phyloP scores from a whole-genome alignment of 768 basidiomycete genomes.

The Pisolithus tinctorius region DNA sequence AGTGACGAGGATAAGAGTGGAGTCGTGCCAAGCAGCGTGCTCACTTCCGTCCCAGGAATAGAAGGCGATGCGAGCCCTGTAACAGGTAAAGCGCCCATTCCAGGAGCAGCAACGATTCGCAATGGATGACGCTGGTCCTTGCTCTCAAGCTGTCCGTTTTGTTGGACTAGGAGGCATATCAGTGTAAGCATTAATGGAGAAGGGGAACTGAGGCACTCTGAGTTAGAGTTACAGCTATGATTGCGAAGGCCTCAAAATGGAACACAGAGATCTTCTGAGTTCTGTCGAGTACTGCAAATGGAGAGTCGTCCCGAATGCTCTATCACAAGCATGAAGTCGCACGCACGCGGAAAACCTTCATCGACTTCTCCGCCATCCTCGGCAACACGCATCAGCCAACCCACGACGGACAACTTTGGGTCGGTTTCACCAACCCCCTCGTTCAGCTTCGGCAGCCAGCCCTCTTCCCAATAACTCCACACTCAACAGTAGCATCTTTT shows the following conservation, averaged over 20 bases:
- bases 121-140: constrained; percentile 83
- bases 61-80: constrained; percentile 34
- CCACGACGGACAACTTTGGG: constrained; percentile 66
- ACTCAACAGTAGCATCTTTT: constrained; percentile 88
- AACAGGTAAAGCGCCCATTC: constrained; percentile 42
- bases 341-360: constrained; percentile 94
- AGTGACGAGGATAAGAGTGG: constrained; percentile 57
- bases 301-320: neutral
- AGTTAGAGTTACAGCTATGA: constrained; percentile 64
- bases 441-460: constrained; percentile 70
- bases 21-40: constrained; percentile 44
- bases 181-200: neutral
- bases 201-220: constrained; percentile 47
- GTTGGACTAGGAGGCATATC: constrained; percentile 43
- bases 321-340: too few species aligned
- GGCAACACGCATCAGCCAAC: constrained; percentile 90
- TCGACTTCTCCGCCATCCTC: constrained; percentile 98
- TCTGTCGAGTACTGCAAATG: constrained; percentile 78
- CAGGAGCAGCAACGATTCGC: constrained; percentile 50
- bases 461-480: constrained; percentile 91
- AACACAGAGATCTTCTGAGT: constrained; percentile 85
- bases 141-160: constrained; percentile 73
- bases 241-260: constrained; percentile 83
- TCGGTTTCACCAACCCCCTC: constrained; percentile 62
- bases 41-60: constrained; percentile 34